A percentile compares a stretch with the other conserved stretches of the same genome.
These are phyloP conservation scores for Colletotrichum sp. DNA, from an alignment of 2,329 filamentous ascomycete species.

Conservation along the genomic window DNA sequence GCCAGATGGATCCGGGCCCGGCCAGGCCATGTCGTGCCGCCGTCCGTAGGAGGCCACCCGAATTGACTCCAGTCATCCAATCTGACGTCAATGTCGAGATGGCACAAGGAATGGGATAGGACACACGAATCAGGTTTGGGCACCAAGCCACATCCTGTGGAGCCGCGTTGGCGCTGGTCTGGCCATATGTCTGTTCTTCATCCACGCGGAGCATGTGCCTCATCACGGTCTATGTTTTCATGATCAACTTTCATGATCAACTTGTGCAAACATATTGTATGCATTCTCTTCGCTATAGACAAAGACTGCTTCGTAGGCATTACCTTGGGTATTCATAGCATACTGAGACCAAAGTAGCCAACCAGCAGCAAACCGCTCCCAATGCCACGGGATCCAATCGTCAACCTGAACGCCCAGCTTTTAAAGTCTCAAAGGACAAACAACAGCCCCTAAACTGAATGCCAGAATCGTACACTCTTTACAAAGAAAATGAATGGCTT, in stretches of 20 bases:
- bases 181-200: neutral
- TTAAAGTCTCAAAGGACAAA: neutral
- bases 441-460: neutral
- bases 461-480: constrained; percentile 2
- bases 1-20: neutral
- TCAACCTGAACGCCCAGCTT: constrained; percentile 24
- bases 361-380: neutral
- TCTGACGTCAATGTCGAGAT: constrained; percentile 16
- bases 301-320: neutral
- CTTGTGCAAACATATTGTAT: neutral
- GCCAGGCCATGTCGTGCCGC: neutral
- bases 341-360: constrained; percentile 14
- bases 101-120: neutral
- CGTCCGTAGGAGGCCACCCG: neutral
- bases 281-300: neutral
- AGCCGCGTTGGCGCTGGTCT: neutral
- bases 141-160: neutral
- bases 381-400: neutral
- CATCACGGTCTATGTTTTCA: neutral
- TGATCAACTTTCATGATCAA: neutral
- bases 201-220: neutral
- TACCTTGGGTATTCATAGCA: constrained; percentile 13
- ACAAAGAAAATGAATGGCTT: constrained; percentile 8
- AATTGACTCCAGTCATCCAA: neutral
- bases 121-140: neutral